Evolutionary conservation across 345 rosid species (phyloP), one percentile per base, ranked within the genome.

Genomic region (Aurinia saxatilis): DNA sequence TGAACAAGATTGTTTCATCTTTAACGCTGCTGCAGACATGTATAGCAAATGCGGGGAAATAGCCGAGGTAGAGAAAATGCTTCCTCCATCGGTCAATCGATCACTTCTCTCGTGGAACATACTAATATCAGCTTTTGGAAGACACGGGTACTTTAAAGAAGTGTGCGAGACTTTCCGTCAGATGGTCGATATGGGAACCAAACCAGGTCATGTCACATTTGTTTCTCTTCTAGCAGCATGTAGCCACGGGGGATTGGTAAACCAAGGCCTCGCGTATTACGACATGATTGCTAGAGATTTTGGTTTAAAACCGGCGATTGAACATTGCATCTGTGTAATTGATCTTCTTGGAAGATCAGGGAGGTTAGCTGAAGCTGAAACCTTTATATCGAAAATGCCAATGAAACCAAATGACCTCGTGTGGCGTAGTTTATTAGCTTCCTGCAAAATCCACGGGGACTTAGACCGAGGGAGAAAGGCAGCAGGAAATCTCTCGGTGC

Each of bases 261-360:
- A 91, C 19, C 82, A 86, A 56, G 98, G 98, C 65, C 80, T 86
- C 46, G 73, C 66, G 10, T 82, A 84, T 65, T 91, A 81, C 50
- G 61, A 70, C 70, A 71, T 79, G 67, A 88, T 91, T 82, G 73
- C 70, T 30, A 72, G 70, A 59, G 83, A 82, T 38, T 91, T 84
- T 33, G 77, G 78, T 59, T 51, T 91, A 45, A 71, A 74, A 0
- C 81, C 78, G 9, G 72, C 76, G 11, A 70, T 83, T 60, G 90
- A 81, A 77, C 98, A 91, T 66, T 88, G 95, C 51, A 90, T 89
- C 33, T 88, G 98, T 71, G 73, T 88, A 4, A 70, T 88, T 56
- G 96, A 91, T 82, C 95, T 91, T 70, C 87, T 91, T 15, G 92
- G 96, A 48, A 67, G 95, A 65, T 77, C 95, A 71, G 96, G 98